Evolutionary conservation across 805 yeast species (phyloP).

Genomic region (Pichia sporocuriosa): DNA sequence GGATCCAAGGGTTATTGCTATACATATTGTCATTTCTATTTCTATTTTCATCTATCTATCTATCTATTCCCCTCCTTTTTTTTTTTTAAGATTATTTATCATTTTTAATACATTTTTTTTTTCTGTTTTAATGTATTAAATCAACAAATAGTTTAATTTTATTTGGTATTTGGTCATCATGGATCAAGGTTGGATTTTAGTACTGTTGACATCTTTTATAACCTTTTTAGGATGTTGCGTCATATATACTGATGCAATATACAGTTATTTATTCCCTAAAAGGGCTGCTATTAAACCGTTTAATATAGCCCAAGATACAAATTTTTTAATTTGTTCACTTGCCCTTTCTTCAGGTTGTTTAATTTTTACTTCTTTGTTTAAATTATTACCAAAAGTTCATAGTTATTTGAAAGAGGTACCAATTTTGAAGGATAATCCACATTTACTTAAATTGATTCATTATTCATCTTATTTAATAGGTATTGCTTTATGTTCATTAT

Average conservation of each 20-base stretch:
- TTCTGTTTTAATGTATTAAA: too few relatives aligned
- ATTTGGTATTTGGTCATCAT: too few relatives aligned
- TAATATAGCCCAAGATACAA: conserved; percentile 50
- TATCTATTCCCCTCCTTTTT: too few relatives aligned
- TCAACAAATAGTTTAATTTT: too few relatives aligned
- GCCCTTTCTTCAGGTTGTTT: conserved; percentile 80
- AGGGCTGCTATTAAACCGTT: conserved; percentile 39
- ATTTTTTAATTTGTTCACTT: conserved; percentile 66
- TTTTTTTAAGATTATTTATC: too few relatives aligned
- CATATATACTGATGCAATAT: conserved; percentile 55
- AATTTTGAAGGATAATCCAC: conserved; percentile 19
- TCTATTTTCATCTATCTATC: too few relatives aligned
- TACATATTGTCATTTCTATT: too few relatives aligned
- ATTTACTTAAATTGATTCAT: conserved; percentile 37
- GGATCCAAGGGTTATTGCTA: too few relatives aligned
- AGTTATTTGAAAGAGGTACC: conserved; percentile 35
- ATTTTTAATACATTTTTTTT: too few relatives aligned
- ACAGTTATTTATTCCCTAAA: conserved; percentile 37
- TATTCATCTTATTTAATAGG: conserved; percentile 43
- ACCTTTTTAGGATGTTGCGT: conserved; percentile 67
- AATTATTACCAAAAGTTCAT: conserved; percentile 64
- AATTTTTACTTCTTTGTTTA: conserved; percentile 67
- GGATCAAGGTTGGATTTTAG: conserved; percentile 59
- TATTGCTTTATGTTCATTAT: conserved; percentile 45
- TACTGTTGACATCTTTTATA: conserved; percentile 57